Conservation (phyloP, 2,329 filamentous ascomycete species). For the Penicillium sp. region DNA sequence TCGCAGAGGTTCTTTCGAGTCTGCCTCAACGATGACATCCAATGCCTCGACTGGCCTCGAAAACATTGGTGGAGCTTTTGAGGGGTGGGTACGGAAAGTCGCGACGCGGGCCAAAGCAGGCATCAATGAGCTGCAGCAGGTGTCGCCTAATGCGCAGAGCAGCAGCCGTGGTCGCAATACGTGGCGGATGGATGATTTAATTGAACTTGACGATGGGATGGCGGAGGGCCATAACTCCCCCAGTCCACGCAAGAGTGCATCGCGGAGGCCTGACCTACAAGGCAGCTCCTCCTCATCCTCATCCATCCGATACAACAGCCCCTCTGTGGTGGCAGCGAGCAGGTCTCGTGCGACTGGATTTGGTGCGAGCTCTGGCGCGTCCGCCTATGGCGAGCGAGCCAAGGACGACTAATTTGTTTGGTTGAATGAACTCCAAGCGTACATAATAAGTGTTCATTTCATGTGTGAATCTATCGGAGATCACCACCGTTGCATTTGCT, state of each 20-base stretch:
- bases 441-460: constrained; percentile 20
- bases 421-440: constrained; percentile 19
- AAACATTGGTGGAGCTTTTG: constrained; percentile 79
- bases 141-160: constrained; percentile 20
- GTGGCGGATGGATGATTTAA: constrained; percentile 41
- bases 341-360: constrained; percentile 32
- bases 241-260: constrained; percentile 13
- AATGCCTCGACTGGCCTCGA: constrained; percentile 57
- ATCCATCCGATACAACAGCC: constrained; percentile 23
- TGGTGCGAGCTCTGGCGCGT: constrained; percentile 12
- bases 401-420: constrained; percentile 32
- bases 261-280: constrained; percentile 19
- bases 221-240: constrained; percentile 29
- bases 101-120: constrained; percentile 50
- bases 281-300: constrained; percentile 25
- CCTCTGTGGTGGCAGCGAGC: constrained; percentile 32
- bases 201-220: constrained; percentile 41
- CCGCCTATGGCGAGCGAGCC: constrained; percentile 18
- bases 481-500: constrained; percentile 14
- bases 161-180: constrained; percentile 25
- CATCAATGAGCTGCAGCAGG: constrained; percentile 40
- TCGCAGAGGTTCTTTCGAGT: constrained; percentile 36
- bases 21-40: constrained; percentile 32
- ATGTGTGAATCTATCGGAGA: constrained; percentile 8
- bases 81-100: constrained; percentile 84